Evolutionary conservation across 805 yeast species (phyloP).

Genomic region (Candida adriatica): DNA sequence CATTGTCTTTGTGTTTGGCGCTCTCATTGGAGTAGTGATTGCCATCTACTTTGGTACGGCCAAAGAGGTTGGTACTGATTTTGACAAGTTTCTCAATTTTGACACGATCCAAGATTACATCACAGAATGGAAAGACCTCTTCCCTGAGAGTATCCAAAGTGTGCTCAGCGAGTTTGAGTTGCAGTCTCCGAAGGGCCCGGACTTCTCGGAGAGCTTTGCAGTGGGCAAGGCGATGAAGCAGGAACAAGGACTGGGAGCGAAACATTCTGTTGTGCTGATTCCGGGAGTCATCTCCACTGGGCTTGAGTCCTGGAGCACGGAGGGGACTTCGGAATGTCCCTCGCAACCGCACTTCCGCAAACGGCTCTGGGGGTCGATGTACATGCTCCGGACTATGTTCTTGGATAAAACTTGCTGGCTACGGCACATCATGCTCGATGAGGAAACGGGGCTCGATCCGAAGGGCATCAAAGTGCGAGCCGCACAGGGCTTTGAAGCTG

Average conservation of each 20-base stretch:
- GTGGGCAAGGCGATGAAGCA: slow-evolving; percentile 64
- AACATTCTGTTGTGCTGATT: slow-evolving; percentile 81
- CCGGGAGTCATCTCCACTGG: slow-evolving; percentile 98
- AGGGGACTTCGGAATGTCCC: slow-evolving; percentile 74
- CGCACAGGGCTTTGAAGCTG: slow-evolving; percentile 94
- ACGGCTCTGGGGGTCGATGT: slow-evolving; percentile 94
- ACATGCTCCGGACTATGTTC: slow-evolving; percentile 89
- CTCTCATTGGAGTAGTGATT: slow-evolving; percentile 56
- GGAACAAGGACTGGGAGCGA: slow-evolving; percentile 44
- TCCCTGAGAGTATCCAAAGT: slow-evolving; percentile 61
- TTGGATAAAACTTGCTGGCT: slow-evolving; percentile 92
- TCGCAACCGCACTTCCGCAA: slow-evolving; percentile 80
- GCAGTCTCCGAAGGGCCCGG: slow-evolving; percentile 25
- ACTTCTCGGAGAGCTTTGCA: slow-evolving; percentile 76
- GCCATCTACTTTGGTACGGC: slow-evolving; percentile 57
- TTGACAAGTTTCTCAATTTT: slow-evolving; percentile 18
- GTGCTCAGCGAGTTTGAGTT: slow-evolving; percentile 48
- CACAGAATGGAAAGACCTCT: slow-evolving; percentile 65
- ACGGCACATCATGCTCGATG: slow-evolving; percentile 82
- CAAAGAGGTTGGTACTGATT: slow-evolving; percentile 32
- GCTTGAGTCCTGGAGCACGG: slow-evolving; percentile 85
- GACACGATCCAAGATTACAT: slow-evolving; percentile 53
- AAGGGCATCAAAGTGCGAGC: slow-evolving; percentile 75
- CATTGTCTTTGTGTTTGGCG: slow-evolving; percentile 61
- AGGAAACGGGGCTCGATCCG: slow-evolving; percentile 91